phyloP scores from a whole-genome alignment of 1,284 basidiomycete species.

The Cystobasidium sp. region DNA sequence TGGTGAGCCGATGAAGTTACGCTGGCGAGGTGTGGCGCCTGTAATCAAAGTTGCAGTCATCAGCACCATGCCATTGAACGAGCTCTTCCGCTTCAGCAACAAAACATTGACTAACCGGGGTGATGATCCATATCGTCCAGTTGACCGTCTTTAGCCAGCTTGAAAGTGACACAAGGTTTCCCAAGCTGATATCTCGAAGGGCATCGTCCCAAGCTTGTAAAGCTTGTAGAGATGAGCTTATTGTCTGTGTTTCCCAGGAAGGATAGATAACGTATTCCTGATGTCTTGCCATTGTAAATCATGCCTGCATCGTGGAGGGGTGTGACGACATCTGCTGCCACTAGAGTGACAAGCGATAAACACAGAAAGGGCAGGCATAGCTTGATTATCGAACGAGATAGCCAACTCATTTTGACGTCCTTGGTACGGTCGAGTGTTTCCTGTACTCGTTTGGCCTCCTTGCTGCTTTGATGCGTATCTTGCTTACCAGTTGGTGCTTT shows the following conservation, averaged over 20 bases:
- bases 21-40: slow-evolving; percentile 26
- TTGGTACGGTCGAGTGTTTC: background rate
- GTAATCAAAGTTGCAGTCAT: background rate
- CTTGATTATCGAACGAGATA: background rate
- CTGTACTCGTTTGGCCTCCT: background rate
- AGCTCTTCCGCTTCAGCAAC: background rate
- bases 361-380: background rate
- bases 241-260: slow-evolving; percentile 29
- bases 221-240: slow-evolving; percentile 40
- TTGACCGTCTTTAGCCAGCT: slow-evolving; percentile 36
- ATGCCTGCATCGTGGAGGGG: slow-evolving; percentile 22
- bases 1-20: slow-evolving; percentile 36
- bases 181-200: slow-evolving; percentile 21
- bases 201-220: slow-evolving; percentile 33
- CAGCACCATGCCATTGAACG: background rate
- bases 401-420: background rate
- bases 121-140: slow-evolving; percentile 43
- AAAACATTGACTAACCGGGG: background rate
- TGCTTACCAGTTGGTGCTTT: background rate
- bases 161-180: slow-evolving; percentile 29
- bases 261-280: slow-evolving; percentile 25
- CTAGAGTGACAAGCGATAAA: background rate
- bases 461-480: background rate
- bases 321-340: slow-evolving; percentile 22
- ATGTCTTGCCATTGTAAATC: slow-evolving; percentile 24